Base-by-base conservation (phyloP, 768 basidiomycete species). In the Boletus insuetus region DNA sequence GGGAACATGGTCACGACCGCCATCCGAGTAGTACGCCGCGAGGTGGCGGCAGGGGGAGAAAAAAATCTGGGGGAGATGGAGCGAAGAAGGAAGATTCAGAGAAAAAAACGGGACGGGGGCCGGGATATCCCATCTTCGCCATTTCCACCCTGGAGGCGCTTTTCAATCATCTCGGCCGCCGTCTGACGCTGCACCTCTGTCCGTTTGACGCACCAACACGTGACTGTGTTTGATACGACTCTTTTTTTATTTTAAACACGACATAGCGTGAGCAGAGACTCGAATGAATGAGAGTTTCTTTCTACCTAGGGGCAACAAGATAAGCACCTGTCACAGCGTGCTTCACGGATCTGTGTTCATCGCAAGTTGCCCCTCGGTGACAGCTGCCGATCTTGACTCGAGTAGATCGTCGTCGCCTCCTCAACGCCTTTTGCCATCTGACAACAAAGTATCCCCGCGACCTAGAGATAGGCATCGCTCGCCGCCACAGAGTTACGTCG, bases 11-110 rank as follows among this genome's bases (percentile, higher is more conserved):
- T 49, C 6, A 51, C 9, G 50, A 24, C 29, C 17, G 50, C 37
- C 66, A 65, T 66, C 53, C 56, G 47, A 50, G 47, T 16, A 47
- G 44, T 20, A 46, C 35, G 42, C 48, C 52, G 58, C 26, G 34
- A 17, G 22, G 40, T 31, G 20, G 49, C 16, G 32, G 17, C 13
- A 19, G 0, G 20, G 20, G 37, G 34, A 31, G 24, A 39, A 39
- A 42, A 52, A 53, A 49, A 54, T 42, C 40, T 32, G 29, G 38
- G 7, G 55, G 51, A 51, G 59, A 61, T 49, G 64, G 41, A 47
- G 40, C 61, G 49, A 67, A 59, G 59, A 67, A 57, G 59, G 62
- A 56, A 64, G 43, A 45, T 52, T 49, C 37, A 12, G 24, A 24
- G 24, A 29, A 29, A 29, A 6, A 29, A 9, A 26, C 26, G 26